phyloP scores from a whole-genome alignment of 2,329 filamentous ascomycete species.

The Sclerotinia trifoliorum region DNA sequence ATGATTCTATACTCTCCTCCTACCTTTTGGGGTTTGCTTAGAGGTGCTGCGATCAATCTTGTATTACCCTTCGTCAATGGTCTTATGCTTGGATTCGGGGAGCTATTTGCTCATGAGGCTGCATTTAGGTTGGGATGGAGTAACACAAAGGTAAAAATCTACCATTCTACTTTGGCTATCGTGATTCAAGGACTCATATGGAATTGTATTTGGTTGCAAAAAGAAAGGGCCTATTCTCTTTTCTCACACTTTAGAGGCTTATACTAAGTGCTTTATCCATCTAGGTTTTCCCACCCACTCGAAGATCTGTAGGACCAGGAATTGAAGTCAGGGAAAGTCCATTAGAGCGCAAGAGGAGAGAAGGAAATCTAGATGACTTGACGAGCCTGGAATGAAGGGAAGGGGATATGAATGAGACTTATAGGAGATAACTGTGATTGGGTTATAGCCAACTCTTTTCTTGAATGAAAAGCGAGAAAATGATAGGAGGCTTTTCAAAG shows the following conservation, averaged over 20 bases:
- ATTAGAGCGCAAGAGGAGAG: conserved; percentile 44
- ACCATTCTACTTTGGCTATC: no score
- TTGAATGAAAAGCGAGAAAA: not conserved
- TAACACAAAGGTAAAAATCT: conserved; percentile 72
- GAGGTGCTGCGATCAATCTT: conserved; percentile 94
- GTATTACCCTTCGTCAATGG: conserved; percentile 94
- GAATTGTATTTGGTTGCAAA: not conserved
- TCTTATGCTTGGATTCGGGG: conserved; percentile 96
- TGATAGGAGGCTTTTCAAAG: not conserved
- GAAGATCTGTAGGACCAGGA: conserved; percentile 71
- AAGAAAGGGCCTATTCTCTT: not conserved
- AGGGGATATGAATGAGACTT: not conserved
- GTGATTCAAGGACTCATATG: not conserved
- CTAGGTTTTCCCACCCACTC: conserved; percentile 38
- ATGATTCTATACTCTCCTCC: conserved; percentile 87
- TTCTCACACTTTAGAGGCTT: not conserved
- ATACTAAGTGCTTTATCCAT: not conserved
- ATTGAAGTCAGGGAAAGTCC: conserved; percentile 74
- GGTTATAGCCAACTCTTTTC: conserved; percentile 25
- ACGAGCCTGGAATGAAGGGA: conserved; percentile 49
- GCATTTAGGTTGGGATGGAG: conserved; percentile 93
- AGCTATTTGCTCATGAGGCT: conserved; percentile 93
- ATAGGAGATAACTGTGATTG: conserved; percentile 30
- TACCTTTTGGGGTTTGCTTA: conserved; percentile 78
- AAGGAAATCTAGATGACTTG: conserved; percentile 60